Conservation (phyloP, 2,329 filamentous ascomycete genomes). For the Verruconis gallopava region DNA sequence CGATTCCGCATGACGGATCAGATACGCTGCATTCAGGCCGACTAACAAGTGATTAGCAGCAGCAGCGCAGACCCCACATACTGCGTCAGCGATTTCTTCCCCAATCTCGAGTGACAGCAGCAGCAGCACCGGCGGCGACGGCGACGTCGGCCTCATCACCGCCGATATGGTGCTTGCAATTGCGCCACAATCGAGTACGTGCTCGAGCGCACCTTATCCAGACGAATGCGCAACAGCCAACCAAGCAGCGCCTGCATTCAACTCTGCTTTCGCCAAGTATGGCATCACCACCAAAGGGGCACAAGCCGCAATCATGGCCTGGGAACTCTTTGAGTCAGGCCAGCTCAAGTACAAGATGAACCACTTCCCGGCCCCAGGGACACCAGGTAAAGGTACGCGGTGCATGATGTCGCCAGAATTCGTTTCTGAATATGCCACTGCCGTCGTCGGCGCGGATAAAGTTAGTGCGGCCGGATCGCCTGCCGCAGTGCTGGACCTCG, state of each 20-base stretch:
- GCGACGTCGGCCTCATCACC: slow-evolving; percentile 1
- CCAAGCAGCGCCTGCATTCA: slow-evolving; percentile 46
- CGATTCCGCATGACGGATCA: too few relatives aligned
- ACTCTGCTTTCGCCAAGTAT: slow-evolving; percentile 44
- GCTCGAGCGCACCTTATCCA: slow-evolving; percentile 19
- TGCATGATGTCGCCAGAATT: slow-evolving; percentile 50
- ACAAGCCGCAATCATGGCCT: slow-evolving; percentile 55
- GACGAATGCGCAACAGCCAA: slow-evolving; percentile 54
- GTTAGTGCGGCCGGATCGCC: slow-evolving; percentile 22
- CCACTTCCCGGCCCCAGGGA: slow-evolving; percentile 38
- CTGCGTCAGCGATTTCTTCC: background rate
- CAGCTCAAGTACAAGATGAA: slow-evolving; percentile 63
- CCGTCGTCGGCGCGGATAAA: slow-evolving; percentile 23
- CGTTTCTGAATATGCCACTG: slow-evolving; percentile 43
- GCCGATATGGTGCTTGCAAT: slow-evolving; percentile 3
- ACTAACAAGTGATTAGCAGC: too few relatives aligned
- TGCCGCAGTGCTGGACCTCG: slow-evolving; percentile 36
- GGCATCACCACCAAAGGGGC: slow-evolving; percentile 40
- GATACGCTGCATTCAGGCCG: too few relatives aligned
- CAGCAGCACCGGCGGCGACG: slow-evolving; percentile 1
- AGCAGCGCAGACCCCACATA: background rate
- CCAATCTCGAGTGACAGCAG: background rate
- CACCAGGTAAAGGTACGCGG: slow-evolving; percentile 57
- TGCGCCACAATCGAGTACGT: slow-evolving; percentile 3
- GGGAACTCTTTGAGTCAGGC: slow-evolving; percentile 59